A percentile compares a stretch with the other conserved stretches of the same genome.
Evolutionary conservation across 768 basidiomycete genomes (phyloP).

Genomic region (Tubosaeta sp.): DNA sequence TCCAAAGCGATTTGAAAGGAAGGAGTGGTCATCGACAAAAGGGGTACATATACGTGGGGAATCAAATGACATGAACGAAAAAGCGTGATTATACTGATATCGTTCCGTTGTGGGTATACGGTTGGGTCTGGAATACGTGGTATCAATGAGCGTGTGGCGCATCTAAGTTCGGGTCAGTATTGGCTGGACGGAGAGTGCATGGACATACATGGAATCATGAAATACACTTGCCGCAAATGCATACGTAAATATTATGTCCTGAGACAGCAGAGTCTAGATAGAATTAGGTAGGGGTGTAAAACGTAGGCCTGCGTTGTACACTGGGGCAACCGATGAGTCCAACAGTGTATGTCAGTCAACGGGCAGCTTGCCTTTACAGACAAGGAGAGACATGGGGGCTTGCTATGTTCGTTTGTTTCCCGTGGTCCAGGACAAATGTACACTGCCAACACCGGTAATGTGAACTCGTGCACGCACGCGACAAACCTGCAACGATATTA

Average conservation of each 20-base stretch:
- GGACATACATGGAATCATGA: slow-evolving; percentile 24
- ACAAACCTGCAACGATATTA: slow-evolving; percentile 51
- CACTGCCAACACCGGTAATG: slow-evolving; percentile 74
- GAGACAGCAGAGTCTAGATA: slow-evolving; percentile 21
- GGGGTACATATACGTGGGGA: slow-evolving; percentile 11
- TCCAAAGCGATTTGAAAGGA: slow-evolving; percentile 4
- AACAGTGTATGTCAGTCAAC: not conserved
- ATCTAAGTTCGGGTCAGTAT: slow-evolving; percentile 17
- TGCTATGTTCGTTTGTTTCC: slow-evolving; percentile 42
- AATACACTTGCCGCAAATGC: slow-evolving; percentile 27
- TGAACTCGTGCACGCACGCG: slow-evolving; percentile 71
- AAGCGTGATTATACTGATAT: slow-evolving; percentile 24
- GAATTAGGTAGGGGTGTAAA: slow-evolving; percentile 24
- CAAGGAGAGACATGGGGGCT: slow-evolving; percentile 2
- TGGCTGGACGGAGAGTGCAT: not conserved
- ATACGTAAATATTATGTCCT: slow-evolving; percentile 27
- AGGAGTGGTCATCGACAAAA: slow-evolving; percentile 3
- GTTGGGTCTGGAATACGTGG: slow-evolving; percentile 16
- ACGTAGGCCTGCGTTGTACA: slow-evolving; percentile 26
- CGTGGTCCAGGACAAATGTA: slow-evolving; percentile 69
- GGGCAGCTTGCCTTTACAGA: slow-evolving; percentile 24
- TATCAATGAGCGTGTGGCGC: slow-evolving; percentile 23
- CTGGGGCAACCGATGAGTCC: slow-evolving; percentile 10
- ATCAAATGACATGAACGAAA: slow-evolving; percentile 23
- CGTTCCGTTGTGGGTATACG: slow-evolving; percentile 27